Evolutionary conservation across 306 rosid species (phyloP).

Genomic region (Prunus mira): DNA sequence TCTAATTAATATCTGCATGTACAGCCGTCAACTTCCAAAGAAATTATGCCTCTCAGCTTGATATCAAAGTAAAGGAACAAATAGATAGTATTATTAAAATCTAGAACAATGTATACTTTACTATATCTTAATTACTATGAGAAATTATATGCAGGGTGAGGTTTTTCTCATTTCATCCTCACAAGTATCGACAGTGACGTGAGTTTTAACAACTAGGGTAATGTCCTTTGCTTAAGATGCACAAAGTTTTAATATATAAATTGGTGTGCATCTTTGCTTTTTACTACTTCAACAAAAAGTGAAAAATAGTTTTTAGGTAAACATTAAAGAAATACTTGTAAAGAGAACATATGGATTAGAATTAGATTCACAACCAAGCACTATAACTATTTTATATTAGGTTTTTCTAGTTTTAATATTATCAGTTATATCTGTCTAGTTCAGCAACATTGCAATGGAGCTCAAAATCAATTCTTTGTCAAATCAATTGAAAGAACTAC

Average conservation of each 20-base stretch:
- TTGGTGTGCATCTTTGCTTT: not conserved
- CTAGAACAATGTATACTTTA: not conserved
- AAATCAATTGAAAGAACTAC: not conserved
- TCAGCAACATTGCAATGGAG: not conserved
- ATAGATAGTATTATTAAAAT: not conserved
- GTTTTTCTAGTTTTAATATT: not conserved
- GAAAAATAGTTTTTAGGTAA: not conserved
- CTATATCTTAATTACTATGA: not conserved
- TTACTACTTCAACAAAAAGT: not conserved
- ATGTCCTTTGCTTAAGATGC: not conserved
- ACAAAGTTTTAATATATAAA: not conserved
- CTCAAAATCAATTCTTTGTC: no score
- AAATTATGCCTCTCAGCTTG: not conserved
- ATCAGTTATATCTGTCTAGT: not conserved
- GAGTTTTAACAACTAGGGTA: not conserved
- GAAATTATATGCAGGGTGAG: not conserved
- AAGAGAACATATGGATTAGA: not conserved
- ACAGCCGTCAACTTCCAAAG: conserved; percentile 17
- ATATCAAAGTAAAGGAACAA: not conserved
- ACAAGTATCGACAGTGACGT: not conserved
- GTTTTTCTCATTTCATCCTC: not conserved
- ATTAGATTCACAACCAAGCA: not conserved
- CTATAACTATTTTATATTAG: not conserved
- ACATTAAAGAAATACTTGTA: not conserved
- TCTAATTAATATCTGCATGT: not conserved